Evolutionary conservation across 257 asterid species (phyloP).

Genomic region (Lavandula angustifolia): DNA sequence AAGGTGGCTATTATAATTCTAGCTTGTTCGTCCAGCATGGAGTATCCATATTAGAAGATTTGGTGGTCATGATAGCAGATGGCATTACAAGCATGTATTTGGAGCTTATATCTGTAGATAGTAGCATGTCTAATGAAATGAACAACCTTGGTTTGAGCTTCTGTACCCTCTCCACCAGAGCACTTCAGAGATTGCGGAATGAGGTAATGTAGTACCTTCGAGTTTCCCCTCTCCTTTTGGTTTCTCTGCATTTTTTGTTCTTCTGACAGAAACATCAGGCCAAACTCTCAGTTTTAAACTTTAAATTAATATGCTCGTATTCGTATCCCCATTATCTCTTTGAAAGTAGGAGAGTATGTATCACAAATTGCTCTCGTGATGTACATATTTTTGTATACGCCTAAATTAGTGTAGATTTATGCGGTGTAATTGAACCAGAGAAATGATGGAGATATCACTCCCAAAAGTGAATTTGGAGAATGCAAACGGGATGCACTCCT

Average conservation of each 20-base stretch:
- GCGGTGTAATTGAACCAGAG: not conserved
- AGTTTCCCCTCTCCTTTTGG: not conserved
- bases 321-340: not conserved
- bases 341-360: not conserved
- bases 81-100: slow-evolving; percentile 90
- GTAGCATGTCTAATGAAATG: slow-evolving; percentile 63
- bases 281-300: not conserved
- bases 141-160: slow-evolving; percentile 58
- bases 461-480: not conserved
- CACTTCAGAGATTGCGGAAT: slow-evolving; percentile 57
- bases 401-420: not conserved
- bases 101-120: slow-evolving; percentile 95
- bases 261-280: not conserved
- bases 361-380: not conserved
- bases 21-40: slow-evolving; percentile 72
- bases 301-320: not conserved
- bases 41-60: slow-evolving; percentile 77
- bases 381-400: not conserved
- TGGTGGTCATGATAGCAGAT: slow-evolving; percentile 82
- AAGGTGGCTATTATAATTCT: slow-evolving; percentile 56
- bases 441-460: not conserved
- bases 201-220: slow-evolving; percentile 29
- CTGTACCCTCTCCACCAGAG: slow-evolving; percentile 60
- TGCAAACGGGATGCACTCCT: not conserved
- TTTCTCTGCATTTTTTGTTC: slow-evolving; percentile 1